Evolutionary conservation across 2,329 filamentous ascomycete genomes (phyloP), one percentile per base, ranked within the genome.

Genomic region (Diaporthe vexans): DNA sequence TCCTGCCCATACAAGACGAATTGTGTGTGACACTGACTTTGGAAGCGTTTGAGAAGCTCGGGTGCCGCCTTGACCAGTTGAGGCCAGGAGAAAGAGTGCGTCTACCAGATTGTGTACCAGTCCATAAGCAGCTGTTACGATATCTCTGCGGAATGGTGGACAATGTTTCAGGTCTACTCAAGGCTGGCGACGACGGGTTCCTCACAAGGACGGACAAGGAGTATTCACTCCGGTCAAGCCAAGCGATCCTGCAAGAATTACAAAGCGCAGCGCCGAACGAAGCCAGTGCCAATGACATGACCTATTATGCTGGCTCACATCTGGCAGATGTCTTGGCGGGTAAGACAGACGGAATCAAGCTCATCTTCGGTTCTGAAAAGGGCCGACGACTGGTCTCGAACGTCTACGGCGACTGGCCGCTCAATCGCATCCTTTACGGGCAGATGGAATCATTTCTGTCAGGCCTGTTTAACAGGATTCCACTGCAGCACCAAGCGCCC

Each of bases 21-120:
- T 76, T 85, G 37, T 79, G 78, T 40, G 51, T 79, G 1, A 61
- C 79, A 2, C 75, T 84, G 1, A 58, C 82, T 1, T 43, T 84
- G 1, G 82, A 85, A 58, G 82, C 82, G 1, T 82, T 84, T 40
- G 80, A 82, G 26, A 46, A 81, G 59, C 77, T 84, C 0, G 83
- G 83, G 1, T 33, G 29, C 29, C 59, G 17, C 3, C 76, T 82
- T 1, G 37, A 74, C 29, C 29, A 33, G 29, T 33, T 33, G 29
- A 33, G 29, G 29, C 29, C 29, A 33, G 29, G 29, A 33, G 29
- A 33, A 33, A 33, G 29, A 33, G 29, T 33, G 29, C 29, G 29
- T 33, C 29, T 33, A 33, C 29, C 29, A 33, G 29, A 33, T 33
- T 33, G 29, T 33, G 29, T 33, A 7, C 29, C 79, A 0, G 73